Evolutionary conservation across 805 yeast species (phyloP).

Genomic region (Nakazawaea holstii): DNA sequence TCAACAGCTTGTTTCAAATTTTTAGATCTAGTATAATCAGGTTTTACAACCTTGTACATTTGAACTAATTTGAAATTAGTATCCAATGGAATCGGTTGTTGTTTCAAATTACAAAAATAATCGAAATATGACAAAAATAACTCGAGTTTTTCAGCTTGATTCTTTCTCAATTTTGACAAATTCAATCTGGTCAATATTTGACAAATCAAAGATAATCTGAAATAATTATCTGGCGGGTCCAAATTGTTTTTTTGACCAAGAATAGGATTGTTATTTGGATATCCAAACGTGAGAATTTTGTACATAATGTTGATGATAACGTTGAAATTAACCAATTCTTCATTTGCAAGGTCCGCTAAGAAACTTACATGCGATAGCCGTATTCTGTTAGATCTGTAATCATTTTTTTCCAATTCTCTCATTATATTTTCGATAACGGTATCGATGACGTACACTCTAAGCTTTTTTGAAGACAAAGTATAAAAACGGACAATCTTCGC

Average conservation of each 20-base stretch:
- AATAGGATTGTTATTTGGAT: conserved; percentile 52
- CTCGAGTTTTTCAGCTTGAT: conserved; percentile 22
- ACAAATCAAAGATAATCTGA: conserved; percentile 57
- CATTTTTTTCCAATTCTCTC: conserved; percentile 61
- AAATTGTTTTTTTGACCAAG: conserved; percentile 32
- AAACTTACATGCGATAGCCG: conserved; percentile 59
- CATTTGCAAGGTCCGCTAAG: conserved; percentile 51
- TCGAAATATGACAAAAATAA: conserved; percentile 58
- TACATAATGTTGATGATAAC: conserved; percentile 48
- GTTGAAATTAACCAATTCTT: conserved; percentile 37
- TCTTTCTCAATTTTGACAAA: conserved; percentile 8
- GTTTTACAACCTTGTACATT: conserved; percentile 29
- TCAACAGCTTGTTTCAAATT: conserved; percentile 38
- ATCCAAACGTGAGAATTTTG: conserved; percentile 59
- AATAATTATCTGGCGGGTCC: conserved; percentile 69
- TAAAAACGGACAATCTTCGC: conserved; percentile 41
- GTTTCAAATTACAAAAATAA: conserved; percentile 61
- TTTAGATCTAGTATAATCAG: conserved; percentile 29
- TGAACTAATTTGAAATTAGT: conserved; percentile 46
- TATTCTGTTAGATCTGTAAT: conserved; percentile 51
- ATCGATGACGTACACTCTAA: conserved; percentile 51
- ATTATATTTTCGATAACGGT: conserved; percentile 56
- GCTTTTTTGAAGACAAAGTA: conserved; percentile 28
- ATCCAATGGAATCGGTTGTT: conserved; percentile 59
- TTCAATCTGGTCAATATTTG: conserved; percentile 31